Conservation (phyloP, 768 basidiomycete genomes). For the Lentinula edodes region DNA sequence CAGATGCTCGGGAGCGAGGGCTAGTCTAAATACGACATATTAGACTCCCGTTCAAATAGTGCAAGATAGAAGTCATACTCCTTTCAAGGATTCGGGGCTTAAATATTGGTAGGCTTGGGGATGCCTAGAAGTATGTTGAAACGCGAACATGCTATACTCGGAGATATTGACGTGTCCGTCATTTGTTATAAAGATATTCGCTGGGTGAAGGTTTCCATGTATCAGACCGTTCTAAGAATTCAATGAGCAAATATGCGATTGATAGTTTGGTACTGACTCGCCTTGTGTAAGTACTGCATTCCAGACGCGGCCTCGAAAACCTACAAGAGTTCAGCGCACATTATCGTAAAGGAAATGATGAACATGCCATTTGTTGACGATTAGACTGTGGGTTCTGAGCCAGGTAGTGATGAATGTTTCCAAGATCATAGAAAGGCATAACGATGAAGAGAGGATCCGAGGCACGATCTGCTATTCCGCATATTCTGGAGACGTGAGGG, state of each 20-base stretch:
- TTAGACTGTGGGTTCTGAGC: constrained; percentile 14
- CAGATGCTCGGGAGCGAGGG: constrained; percentile 15
- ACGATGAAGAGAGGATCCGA: constrained; percentile 19
- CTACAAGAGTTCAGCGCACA: constrained; percentile 6
- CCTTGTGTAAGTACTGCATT: constrained; percentile 21
- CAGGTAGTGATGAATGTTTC: constrained; percentile 15
- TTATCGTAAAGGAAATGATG: neutral
- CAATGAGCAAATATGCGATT: neutral
- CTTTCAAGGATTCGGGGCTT: constrained; percentile 24
- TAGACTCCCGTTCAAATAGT: neutral
- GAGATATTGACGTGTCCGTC: constrained; percentile 14
- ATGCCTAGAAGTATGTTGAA: constrained; percentile 13
- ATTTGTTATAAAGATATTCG: constrained; percentile 16
- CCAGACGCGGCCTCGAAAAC: constrained; percentile 16
- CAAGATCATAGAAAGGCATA: constrained; percentile 13
- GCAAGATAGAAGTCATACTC: constrained; percentile 12
- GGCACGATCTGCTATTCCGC: constrained; percentile 16
- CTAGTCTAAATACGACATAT: constrained; percentile 11
- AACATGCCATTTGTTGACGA: constrained; percentile 13
- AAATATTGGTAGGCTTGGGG: constrained; percentile 18
- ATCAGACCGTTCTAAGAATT: constrained; percentile 14
- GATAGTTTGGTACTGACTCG: neutral
- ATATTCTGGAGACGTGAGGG: constrained; percentile 16
- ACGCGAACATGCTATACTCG: constrained; percentile 19
- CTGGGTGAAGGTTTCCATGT: constrained; percentile 19